phyloP scores from a whole-genome alignment of 257 asterid species.

The Prunella vulgaris region DNA sequence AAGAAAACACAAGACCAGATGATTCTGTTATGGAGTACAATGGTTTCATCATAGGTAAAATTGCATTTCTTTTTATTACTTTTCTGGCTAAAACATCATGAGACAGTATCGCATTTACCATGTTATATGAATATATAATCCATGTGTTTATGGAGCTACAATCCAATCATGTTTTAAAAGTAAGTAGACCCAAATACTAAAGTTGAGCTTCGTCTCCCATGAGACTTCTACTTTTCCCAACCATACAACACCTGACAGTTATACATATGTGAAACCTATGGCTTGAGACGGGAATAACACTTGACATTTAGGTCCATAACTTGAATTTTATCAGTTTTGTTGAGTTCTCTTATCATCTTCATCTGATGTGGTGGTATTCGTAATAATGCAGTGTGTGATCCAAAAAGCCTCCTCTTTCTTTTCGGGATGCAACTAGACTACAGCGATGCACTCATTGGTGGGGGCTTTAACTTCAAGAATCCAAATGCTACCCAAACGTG shows the following conservation, averaged over 20 bases:
- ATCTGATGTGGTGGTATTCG: not conserved
- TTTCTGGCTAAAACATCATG: not conserved
- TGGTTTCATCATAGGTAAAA: constrained; percentile 76
- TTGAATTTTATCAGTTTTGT: not conserved
- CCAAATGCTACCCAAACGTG: constrained; percentile 94
- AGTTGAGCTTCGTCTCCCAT: no score
- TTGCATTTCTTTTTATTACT: not conserved
- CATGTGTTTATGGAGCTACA: no score
- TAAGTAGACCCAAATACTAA: no score
- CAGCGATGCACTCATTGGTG: constrained; percentile 95
- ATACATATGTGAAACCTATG: not conserved
- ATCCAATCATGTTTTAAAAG: no score
- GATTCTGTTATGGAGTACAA: constrained; percentile 82
- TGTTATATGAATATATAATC: no score
- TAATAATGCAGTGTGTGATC: constrained; percentile 75
- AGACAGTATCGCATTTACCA: no score
- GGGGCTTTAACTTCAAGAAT: constrained; percentile 87
- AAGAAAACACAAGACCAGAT: constrained; percentile 67
- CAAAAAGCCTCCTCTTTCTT: constrained; percentile 82
- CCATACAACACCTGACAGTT: no score
- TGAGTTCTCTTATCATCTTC: not conserved
- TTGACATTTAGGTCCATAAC: not conserved
- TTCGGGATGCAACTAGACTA: constrained; percentile 91
- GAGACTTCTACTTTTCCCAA: no score
- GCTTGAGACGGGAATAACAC: not conserved